Percentiles rank a stretch among this genome's conserved stretches.
Conservation (phyloP, 441 rosid species). For the Macaranga tanarius region DNA sequence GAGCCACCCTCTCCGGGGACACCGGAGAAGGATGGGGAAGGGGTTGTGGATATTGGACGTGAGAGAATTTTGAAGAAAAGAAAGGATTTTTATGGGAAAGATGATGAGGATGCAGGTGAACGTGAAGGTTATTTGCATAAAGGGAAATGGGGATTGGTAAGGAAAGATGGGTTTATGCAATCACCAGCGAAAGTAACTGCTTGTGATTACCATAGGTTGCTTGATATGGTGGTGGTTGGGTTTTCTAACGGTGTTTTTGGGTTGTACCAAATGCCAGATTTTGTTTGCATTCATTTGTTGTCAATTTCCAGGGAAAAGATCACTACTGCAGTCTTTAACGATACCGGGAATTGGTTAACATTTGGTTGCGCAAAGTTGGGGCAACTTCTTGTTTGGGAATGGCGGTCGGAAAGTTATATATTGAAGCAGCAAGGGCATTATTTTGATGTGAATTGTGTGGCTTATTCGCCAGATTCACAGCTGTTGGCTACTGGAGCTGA, state of each 20-base stretch:
- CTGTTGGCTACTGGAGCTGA: slow-evolving; percentile 97
- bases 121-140: slow-evolving; percentile 53
- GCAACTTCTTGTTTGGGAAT: slow-evolving; percentile 96
- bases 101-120: slow-evolving; percentile 25
- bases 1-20: slow-evolving; percentile 67
- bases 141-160: slow-evolving; percentile 68
- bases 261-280: slow-evolving; percentile 95
- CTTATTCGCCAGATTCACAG: slow-evolving; percentile 94
- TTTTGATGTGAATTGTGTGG: slow-evolving; percentile 86
- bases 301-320: slow-evolving; percentile 90
- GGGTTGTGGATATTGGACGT: slow-evolving; percentile 35
- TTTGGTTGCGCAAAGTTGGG: slow-evolving; percentile 95
- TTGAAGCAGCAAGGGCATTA: slow-evolving; percentile 98
- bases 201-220: slow-evolving; percentile 77
- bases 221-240: slow-evolving; percentile 85
- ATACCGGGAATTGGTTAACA: slow-evolving; percentile 90
- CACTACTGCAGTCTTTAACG: slow-evolving; percentile 83
- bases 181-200: slow-evolving; percentile 66
- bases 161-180: slow-evolving; percentile 87
- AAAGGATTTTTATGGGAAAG: slow-evolving; percentile 53
- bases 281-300: slow-evolving; percentile 79
- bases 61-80: slow-evolving; percentile 46
- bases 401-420: slow-evolving; percentile 94
- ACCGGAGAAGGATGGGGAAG: slow-evolving; percentile 53
- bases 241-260: slow-evolving; percentile 91